phyloP scores from a whole-genome alignment of 495 filamentous ascomycete species.

The Pyrenula aspistea region DNA sequence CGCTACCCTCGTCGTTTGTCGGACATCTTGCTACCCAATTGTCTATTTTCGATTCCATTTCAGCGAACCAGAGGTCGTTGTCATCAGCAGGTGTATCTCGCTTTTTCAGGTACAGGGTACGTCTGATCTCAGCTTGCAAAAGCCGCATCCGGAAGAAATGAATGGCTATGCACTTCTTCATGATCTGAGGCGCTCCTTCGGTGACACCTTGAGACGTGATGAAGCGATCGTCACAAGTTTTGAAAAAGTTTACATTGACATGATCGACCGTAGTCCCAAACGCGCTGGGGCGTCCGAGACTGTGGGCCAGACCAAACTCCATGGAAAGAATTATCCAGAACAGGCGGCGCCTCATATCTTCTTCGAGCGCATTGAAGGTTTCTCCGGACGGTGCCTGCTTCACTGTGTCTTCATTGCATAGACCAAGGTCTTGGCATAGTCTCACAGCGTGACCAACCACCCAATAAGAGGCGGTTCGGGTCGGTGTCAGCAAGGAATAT shows the following conservation, averaged over 20 bases:
- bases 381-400: conserved; percentile 34
- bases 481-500: conserved; percentile 86
- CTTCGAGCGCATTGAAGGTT: conserved; percentile 47
- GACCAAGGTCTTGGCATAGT: conserved; percentile 73
- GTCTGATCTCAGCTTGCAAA: conserved; percentile 74
- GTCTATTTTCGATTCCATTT: conserved; percentile 66
- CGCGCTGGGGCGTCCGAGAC: conserved; percentile 69
- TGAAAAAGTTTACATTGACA: conserved; percentile 72
- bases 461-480: conserved; percentile 81
- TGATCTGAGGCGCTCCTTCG: conserved; percentile 47
- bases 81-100: conserved; percentile 59
- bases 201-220: conserved; percentile 70
- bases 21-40: conserved; percentile 58
- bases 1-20: conserved; percentile 48
- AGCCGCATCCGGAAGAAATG: conserved; percentile 90
- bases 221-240: conserved; percentile 61
- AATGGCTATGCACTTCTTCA: conserved; percentile 75
- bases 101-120: conserved; percentile 72
- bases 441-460: conserved; percentile 75
- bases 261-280: conserved; percentile 69
- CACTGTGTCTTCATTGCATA: conserved; percentile 78
- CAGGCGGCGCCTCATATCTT: conserved; percentile 79
- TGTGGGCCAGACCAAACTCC: conserved; percentile 79
- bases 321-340: conserved; percentile 78
- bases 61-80: conserved; percentile 68